Evolutionary conservation across 2,329 filamentous ascomycete genomes (phyloP), one percentile per base, ranked within the genome.

Genomic region (Sclerotiophoma versabilis): DNA sequence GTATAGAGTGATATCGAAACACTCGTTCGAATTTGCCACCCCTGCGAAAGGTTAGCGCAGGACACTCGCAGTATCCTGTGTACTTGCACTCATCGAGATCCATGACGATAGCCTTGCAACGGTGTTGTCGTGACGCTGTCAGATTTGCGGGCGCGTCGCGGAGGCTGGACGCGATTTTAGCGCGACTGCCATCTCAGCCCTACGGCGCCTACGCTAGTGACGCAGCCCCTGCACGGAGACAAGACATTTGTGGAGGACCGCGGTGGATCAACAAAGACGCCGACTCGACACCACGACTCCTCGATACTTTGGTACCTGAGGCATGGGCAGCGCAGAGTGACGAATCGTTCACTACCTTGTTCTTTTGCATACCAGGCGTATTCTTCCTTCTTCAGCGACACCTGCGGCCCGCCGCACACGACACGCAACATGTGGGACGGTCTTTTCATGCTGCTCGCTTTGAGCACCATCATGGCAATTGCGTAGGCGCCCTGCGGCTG

Each of bases 391-490:
- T 49, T 25, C 45, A 54, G 51, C 50, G 39, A 46, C 46, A 25
- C 27, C 30, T 34, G 47, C 54, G 42, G 41, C 32, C 33, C 48
- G 44, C 52, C 54, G 49, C 52, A 60, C 47, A 56, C 45, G 55
- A 62, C 46, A 42, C 60, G 49, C 69, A 69, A 10, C 64, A 82
- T 81, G 78, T 80, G 85, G 83, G 84, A 86, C 75, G 86, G 86
- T 65, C 79, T 88, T 38, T 82, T 87, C 64, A 87, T 85, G 70
- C 75, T 89, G 79, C 82, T 88, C 77, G 77, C 80, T 30, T 71
- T 88, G 80, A 84, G 86, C 83, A 77, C 81, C 59, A 80, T 88
- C 62, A 89, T 89, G 86, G 85, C 83, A 57, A 75, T 82, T 70
- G 85, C 85, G 84, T 88, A 75, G 76, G 83, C 72, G 8, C 39